Conservation (phyloP, 1,284 basidiomycete genomes). For the Sphagnurus paluster region DNA sequence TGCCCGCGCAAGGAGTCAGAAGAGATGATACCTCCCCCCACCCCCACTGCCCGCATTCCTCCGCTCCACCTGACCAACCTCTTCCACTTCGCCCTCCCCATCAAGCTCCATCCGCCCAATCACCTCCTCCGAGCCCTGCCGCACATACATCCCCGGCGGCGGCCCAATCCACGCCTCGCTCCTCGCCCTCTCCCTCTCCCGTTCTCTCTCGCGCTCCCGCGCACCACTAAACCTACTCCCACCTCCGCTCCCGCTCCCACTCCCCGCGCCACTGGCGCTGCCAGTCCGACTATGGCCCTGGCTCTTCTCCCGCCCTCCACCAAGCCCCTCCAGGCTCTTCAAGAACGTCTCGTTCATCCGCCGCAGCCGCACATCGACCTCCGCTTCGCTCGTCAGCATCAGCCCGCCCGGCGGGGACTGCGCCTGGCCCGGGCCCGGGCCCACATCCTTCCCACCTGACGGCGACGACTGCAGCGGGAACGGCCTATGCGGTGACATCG, state of each 20-base stretch:
- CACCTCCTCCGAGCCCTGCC: constrained; percentile 42
- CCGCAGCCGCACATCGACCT: constrained; percentile 60
- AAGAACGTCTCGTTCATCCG: constrained; percentile 67
- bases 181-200: constrained; percentile 13
- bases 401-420: constrained; percentile 25
- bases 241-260: neutral
- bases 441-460: too few relatives aligned
- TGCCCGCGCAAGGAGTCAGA: too few relatives aligned
- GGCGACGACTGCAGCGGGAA: too few relatives aligned
- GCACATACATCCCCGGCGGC: constrained; percentile 2
- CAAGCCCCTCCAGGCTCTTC: constrained; percentile 56
- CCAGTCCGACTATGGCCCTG: neutral
- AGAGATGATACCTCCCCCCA: constrained; percentile 3
- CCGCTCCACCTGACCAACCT: neutral
- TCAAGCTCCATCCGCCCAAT: constrained; percentile 42
- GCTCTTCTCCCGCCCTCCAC: constrained; percentile 12
- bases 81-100: constrained; percentile 22
- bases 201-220: constrained; percentile 14
- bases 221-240: neutral
- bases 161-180: constrained; percentile 6
- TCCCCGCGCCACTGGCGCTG: neutral
- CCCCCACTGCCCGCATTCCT: neutral
- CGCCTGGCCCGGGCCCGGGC: too few relatives aligned
- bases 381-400: constrained; percentile 60
- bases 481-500: neutral